Evolutionary conservation across 768 basidiomycete genomes (phyloP).

Genomic region (Dioszegia aurantiaca): DNA sequence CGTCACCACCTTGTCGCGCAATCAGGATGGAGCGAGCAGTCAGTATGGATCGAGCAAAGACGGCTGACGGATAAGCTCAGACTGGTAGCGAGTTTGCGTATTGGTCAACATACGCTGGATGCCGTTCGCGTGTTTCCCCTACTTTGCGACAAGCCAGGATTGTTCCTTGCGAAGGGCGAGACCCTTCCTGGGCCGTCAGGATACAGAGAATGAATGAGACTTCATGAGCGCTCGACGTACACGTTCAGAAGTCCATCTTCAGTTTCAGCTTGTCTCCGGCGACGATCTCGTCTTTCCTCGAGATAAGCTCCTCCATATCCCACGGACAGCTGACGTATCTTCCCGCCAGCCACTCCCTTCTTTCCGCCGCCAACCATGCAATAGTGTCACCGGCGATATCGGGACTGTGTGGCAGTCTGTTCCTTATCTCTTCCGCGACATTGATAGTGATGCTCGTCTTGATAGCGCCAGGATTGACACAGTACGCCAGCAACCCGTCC

Average conservation of each 20-base stretch:
- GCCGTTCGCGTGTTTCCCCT: too few species aligned
- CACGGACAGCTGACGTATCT: constrained; percentile 8
- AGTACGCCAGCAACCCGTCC: constrained; percentile 1
- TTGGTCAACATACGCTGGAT: too few species aligned
- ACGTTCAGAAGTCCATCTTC: neutral
- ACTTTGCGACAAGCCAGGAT: neutral
- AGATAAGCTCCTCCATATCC: constrained; percentile 4
- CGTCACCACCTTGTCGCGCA: too few species aligned
- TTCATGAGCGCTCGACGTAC: too few species aligned
- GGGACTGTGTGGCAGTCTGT: constrained; percentile 2
- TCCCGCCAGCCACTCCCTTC: constrained; percentile 4
- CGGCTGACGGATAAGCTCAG: too few species aligned
- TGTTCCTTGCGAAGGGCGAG: too few species aligned
- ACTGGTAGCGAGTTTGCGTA: too few species aligned
- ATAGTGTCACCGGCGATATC: constrained; percentile 3
- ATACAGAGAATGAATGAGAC: too few species aligned
- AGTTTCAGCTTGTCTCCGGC: constrained; percentile 1
- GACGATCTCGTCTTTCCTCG: constrained; percentile 2
- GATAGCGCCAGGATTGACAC: constrained; percentile 7
- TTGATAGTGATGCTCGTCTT: neutral
- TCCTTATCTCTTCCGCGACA: neutral
- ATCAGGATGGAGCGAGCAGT: too few species aligned
- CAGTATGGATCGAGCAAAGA: neutral
- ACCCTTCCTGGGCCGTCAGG: too few species aligned
- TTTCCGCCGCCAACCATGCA: neutral